A percentile compares a stretch with the other conserved stretches of the same genome.
phyloP scores from a whole-genome alignment of 208 protist species.

The Naegleria lovaniensis region DNA sequence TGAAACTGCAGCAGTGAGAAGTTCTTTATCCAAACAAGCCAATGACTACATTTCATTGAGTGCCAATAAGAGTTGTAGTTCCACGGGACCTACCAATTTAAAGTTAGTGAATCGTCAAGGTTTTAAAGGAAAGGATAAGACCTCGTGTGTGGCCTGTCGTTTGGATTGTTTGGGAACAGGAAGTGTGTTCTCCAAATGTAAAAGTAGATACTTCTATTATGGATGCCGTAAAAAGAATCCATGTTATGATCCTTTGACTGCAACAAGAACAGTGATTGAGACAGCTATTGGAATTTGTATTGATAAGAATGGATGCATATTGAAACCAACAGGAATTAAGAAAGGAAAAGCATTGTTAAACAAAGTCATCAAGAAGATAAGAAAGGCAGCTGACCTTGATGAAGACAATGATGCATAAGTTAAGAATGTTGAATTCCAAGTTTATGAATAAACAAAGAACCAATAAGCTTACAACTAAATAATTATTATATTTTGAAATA shows the following conservation, averaged over 20 bases:
- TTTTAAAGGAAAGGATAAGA: background rate
- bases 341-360: too few species aligned
- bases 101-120: background rate
- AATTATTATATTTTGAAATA: too few species aligned
- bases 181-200: background rate
- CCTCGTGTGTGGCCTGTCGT: background rate
- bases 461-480: too few species aligned
- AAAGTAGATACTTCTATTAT: background rate
- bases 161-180: background rate
- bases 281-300: background rate
- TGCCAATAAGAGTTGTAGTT: background rate
- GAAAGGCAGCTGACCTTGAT: too few species aligned
- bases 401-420: too few species aligned
- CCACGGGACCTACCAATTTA: background rate
- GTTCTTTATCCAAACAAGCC: too few species aligned
- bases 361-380: too few species aligned
- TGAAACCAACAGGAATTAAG: background rate
- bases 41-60: too few species aligned
- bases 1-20: too few species aligned
- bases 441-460: too few species aligned
- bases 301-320: background rate
- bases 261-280: background rate
- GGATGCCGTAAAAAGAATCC: background rate
- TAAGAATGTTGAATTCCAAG: too few species aligned
- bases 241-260: background rate